Evolutionary conservation across 768 basidiomycete species (phyloP).

Genomic region (Mycena venus): DNA sequence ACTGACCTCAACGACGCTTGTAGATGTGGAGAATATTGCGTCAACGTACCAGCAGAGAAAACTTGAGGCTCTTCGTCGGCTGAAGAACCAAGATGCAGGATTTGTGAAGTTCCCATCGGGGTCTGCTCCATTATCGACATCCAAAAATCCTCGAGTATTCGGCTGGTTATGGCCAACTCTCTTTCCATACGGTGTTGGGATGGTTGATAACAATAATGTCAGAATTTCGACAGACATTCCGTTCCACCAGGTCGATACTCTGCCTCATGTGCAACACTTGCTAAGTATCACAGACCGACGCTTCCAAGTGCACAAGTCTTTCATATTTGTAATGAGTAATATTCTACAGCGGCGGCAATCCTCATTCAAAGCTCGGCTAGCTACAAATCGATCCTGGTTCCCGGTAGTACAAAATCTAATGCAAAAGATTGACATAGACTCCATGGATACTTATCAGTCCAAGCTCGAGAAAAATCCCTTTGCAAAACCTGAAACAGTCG

Average conservation of each 20-base stretch:
- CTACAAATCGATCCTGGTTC: too few relatives aligned
- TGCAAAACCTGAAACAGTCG: slow-evolving; percentile 29
- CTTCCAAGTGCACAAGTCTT: slow-evolving; percentile 26
- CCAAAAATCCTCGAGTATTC: slow-evolving; percentile 32
- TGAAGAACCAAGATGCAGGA: not conserved
- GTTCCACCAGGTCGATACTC: slow-evolving; percentile 16
- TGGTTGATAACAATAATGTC: too few relatives aligned
- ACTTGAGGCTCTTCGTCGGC: too few relatives aligned
- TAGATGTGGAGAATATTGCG: slow-evolving; percentile 29
- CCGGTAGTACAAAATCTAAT: too few relatives aligned
- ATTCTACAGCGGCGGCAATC: too few relatives aligned
- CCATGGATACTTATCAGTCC: slow-evolving; percentile 7
- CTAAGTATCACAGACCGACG: slow-evolving; percentile 7
- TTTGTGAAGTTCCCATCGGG: slow-evolving; percentile 26
- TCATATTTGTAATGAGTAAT: too few relatives aligned
- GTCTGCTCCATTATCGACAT: slow-evolving; percentile 24
- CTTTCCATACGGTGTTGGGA: too few relatives aligned
- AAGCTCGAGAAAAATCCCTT: slow-evolving; percentile 6
- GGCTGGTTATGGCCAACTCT: too few relatives aligned
- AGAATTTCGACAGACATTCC: not conserved
- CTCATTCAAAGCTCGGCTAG: too few relatives aligned
- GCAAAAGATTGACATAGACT: slow-evolving; percentile 5
- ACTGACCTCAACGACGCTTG: slow-evolving; percentile 16
- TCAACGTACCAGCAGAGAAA: slow-evolving; percentile 22
- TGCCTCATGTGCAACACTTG: slow-evolving; percentile 21